Base-by-base conservation (phyloP, 148 eudicot species). In the Rhododendron henanense region DNA sequence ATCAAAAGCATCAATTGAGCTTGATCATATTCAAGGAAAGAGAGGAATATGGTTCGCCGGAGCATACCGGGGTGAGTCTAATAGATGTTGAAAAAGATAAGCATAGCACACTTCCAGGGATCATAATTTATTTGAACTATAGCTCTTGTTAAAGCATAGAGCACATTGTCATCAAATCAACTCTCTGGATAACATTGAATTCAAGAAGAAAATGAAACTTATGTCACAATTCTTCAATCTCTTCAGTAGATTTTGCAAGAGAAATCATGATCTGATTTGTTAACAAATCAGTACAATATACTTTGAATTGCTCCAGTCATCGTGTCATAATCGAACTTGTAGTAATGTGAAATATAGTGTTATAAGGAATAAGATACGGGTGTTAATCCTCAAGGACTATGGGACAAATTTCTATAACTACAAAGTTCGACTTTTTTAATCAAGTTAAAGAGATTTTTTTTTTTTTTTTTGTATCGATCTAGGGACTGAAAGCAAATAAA, bases 21-120 rank as follows among this genome's bases (percentile, higher is more conserved):
- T 97, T 80, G 82, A 78, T 85, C 82, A 83, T n/a, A 94, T 97
- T 90, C 99, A 97, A 95, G 99, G 99, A 81, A 93, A 91, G 91
- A 92, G 99, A 85, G 93, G 98, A 87, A 91, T 97, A 85, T 97
- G 99, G 99, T 97, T n/a, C n/a, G n/a, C n/a, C n/a, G n/a, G n/a
- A n/a, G n/a, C n/a, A n/a, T n/a, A n/a, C n/a, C n/a, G n/a, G n/a
- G n/a, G n/a, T n/a, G n/a, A n/a, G n/a, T n/a, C n/a, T n/a, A n/a
- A n/a, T n/a, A n/a, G n/a, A n/a, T n/a, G n/a, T n/a, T n/a, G n/a
- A n/a, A n/a, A n/a, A n/a, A n/a, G n/a, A n/a, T n/a, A n/a, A n/a
- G n/a, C n/a, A n/a, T n/a, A n/a, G n/a, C n/a, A n/a, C n/a, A n/a
- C n/a, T n/a, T 95, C 51, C 13, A 19, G 33, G 78, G 10, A 59